Base-by-base conservation (phyloP, 805 yeast species). In the Sungouiozyma intestinalis region DNA sequence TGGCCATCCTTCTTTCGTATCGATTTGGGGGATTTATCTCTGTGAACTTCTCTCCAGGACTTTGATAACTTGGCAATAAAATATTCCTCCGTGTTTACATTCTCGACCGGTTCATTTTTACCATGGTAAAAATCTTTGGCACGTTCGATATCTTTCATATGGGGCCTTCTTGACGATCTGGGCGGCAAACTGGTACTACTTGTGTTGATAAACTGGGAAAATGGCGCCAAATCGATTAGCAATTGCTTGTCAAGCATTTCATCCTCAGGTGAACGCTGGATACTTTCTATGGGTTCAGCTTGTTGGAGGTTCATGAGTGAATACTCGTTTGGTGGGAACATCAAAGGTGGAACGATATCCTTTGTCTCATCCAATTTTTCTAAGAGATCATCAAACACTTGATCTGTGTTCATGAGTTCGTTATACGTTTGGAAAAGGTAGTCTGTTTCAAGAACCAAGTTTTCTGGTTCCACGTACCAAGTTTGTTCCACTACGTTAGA, bases 81-180 rank as follows among this genome's bases (percentile, higher is more conserved):
- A 2, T 29, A 7, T 3, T 33, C 27, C 9, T 40, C 13, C 32
- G 43, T 40, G 11, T 32, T 36, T 13, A 38, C n/a, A 16, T 16
- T 13, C 17, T 20, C 31, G 16, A 19, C 40, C 40, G 42, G 37
- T 32, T 33, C 34, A 42, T 42, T 15, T 20, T 41, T 38, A 8
- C 44, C 15, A 36, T 47, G 49, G 34, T 57, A 56, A 38, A 57
- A 56, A 1, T 45, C 44, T 27, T 37, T 51, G 1, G 52, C 49
- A 11, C 44, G 40, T 34, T 51, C 48, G 33, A 52, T 57, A 36
- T 43, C 47, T 3, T 43, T 33, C 13, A 55, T 31, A 7, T 27
- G 35, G 2, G 62, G 63, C 32, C 64, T 51, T 19, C 39, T 52
- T 0, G 44, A 40, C 14, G 64, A 60, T 37, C 63, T 51, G 16